Conservation (phyloP, 768 basidiomycete species). For the Boletus coccyginus region DNA sequence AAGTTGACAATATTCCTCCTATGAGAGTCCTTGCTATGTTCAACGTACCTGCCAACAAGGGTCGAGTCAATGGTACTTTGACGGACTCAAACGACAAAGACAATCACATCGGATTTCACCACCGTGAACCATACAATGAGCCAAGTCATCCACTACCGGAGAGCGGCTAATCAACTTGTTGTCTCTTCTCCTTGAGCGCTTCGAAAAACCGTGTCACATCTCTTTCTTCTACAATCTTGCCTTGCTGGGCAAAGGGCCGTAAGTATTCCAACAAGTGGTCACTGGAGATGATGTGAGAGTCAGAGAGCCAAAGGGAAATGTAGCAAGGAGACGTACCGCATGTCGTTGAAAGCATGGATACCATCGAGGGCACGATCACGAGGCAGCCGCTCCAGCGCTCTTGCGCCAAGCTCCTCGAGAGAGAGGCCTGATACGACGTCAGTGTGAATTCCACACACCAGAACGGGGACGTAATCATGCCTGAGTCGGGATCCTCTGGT, state of each 20-base stretch:
- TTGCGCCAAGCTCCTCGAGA: constrained; percentile 79
- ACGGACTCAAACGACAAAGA: no score
- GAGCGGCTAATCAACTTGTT: neutral
- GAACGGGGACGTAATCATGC: constrained; percentile 31
- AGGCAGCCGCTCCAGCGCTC: constrained; percentile 69
- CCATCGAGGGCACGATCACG: constrained; percentile 82
- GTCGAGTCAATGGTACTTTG: no score
- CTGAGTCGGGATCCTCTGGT: constrained; percentile 83
- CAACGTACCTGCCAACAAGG: no score
- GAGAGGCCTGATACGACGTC: constrained; percentile 52
- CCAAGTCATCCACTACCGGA: neutral
- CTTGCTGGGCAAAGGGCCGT: constrained; percentile 75
- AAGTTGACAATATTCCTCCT: no score
- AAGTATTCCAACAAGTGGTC: constrained; percentile 71
- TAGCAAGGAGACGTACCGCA: constrained; percentile 53
- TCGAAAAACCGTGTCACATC: constrained; percentile 74
- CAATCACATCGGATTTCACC: no score
- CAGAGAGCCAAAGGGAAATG: neutral
- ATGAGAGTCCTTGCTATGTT: no score
- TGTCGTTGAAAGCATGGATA: constrained; percentile 77
- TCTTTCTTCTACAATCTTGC: constrained; percentile 67
- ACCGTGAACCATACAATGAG: no score
- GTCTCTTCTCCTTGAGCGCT: constrained; percentile 37
- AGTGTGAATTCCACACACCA: neutral
- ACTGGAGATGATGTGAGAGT: constrained; percentile 34